Percentiles rank a stretch among this genome's conserved stretches.
Evolutionary conservation across 257 asterid species (phyloP).

Genomic region (Solanum sejunctum): DNA sequence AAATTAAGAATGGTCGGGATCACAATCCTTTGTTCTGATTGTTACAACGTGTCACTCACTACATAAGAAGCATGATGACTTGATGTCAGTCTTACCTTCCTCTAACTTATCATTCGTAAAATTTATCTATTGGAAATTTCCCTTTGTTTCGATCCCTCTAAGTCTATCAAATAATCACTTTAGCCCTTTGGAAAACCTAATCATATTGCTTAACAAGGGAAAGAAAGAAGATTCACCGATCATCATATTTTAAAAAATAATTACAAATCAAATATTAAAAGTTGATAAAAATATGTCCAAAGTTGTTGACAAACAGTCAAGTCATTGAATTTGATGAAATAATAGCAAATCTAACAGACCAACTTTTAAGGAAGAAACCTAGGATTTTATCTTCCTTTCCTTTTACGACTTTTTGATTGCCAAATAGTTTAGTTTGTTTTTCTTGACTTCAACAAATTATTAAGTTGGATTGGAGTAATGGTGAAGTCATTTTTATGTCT

Average conservation of each 20-base stretch:
- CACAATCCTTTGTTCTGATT: not conserved
- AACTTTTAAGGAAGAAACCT: not conserved
- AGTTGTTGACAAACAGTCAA: not conserved
- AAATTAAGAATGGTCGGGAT: not conserved
- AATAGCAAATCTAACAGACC: not conserved
- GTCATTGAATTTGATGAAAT: not conserved
- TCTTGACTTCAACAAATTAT: not conserved
- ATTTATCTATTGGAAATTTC: not conserved
- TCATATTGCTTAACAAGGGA: not conserved
- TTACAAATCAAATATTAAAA: not conserved
- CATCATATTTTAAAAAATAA: not conserved
- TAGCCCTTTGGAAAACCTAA: not conserved
- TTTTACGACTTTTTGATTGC: not conserved
- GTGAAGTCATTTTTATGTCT: not conserved
- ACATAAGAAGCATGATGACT: not conserved
- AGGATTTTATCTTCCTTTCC: not conserved
- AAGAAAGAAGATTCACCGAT: not conserved
- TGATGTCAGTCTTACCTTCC: not conserved
- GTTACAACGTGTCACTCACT: not conserved
- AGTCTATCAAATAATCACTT: not conserved
- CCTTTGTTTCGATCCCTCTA: not conserved
- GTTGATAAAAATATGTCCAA: not conserved
- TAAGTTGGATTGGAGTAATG: not conserved
- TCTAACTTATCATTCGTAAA: not conserved
- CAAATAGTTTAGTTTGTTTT: not conserved